Evolutionary conservation across 2,329 filamentous ascomycete genomes (phyloP), one percentile per base, ranked within the genome.

Genomic region (Diatrype stigma): DNA sequence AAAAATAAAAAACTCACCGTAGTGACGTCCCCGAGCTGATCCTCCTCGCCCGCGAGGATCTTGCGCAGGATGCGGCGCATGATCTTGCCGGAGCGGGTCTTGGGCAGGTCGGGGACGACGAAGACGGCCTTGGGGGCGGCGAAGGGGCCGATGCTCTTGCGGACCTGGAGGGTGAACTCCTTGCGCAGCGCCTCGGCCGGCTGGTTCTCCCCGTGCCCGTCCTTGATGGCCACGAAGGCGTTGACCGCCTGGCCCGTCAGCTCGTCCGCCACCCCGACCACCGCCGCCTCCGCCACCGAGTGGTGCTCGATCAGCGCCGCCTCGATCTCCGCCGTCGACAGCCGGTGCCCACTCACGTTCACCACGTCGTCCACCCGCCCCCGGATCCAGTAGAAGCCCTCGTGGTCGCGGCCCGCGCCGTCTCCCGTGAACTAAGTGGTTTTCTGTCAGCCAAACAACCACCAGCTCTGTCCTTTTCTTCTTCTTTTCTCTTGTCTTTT

Each of bases 311-410:
- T 86, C 46, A 99, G 84, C 17, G 94, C 94, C 26, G 94, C 94
- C 74, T 99, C 94, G 59, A 99, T 99, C 73, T 99, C 94, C 34
- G 94, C 93, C 10, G 94, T 99, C 16, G 93, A 97, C 56, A 99
- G 80, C 70, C 94, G 87, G 73, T 99, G 94, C 26, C 94, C 94
- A 62, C 89, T 94, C 56, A 99, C 94, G 72, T 99, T 99, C 70
- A 99, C 93, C 42, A 99, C 94, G 65, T 99, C 94, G 67, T 99
- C 94, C 48, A 99, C 94, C 71, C 94, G 91, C 59, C 94, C 94
- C 56, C 94, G 90, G 70, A 99, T 99, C 94, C 94, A 99, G 84
- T 97, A 99, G 79, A 96, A 99, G 51, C 94, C 94, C 65, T 99
- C 94, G 73, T 96, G 89, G 70, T 99, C 94, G 67, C 94, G 89